These are phyloP conservation scores for Pichia terricola DNA, from an alignment of 1,139 yeast genomes.

Conservation along the genomic window DNA sequence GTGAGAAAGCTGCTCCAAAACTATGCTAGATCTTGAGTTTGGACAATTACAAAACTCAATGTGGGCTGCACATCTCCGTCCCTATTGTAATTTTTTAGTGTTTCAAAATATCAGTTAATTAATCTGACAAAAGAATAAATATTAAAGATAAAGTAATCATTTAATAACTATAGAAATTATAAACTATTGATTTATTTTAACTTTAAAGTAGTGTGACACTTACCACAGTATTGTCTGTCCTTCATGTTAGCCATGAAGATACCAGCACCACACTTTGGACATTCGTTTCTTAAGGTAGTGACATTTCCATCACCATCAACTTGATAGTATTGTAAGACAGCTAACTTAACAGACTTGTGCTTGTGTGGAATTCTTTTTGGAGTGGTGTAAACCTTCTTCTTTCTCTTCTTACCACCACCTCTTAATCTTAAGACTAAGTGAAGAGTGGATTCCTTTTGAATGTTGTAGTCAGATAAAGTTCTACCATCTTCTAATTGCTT, in stretches of 20 bases:
- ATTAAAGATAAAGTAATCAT: too few relatives aligned
- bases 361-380: slow-evolving; percentile 99
- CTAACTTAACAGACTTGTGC: slow-evolving; percentile 98
- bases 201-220: slow-evolving; percentile 93
- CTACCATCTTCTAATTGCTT: slow-evolving; percentile 99
- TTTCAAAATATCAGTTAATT: not conserved
- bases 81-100: not conserved
- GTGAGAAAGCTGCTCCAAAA: not conserved
- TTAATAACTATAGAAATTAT: too few relatives aligned
- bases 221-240: slow-evolving; percentile 99
- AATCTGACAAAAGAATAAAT: not conserved
- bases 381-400: slow-evolving; percentile 99
- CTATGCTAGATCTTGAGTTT: not conserved
- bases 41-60: not conserved
- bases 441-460: slow-evolving; percentile 98
- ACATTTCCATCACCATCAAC: slow-evolving; percentile 98
- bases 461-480: slow-evolving; percentile 98
- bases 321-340: slow-evolving; percentile 99
- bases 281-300: slow-evolving; percentile 98
- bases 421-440: slow-evolving; percentile 97
- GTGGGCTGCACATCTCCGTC: not conserved
- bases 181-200: slow-evolving; percentile 28
- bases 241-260: slow-evolving; percentile 99
- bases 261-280: slow-evolving; percentile 99
- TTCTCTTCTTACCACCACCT: slow-evolving; percentile 99